Percentiles rank a stretch among this genome's conserved stretches.
Evolutionary conservation across 2,329 filamentous ascomycete species (phyloP).

Genomic region (Chaetothyriales sp.): DNA sequence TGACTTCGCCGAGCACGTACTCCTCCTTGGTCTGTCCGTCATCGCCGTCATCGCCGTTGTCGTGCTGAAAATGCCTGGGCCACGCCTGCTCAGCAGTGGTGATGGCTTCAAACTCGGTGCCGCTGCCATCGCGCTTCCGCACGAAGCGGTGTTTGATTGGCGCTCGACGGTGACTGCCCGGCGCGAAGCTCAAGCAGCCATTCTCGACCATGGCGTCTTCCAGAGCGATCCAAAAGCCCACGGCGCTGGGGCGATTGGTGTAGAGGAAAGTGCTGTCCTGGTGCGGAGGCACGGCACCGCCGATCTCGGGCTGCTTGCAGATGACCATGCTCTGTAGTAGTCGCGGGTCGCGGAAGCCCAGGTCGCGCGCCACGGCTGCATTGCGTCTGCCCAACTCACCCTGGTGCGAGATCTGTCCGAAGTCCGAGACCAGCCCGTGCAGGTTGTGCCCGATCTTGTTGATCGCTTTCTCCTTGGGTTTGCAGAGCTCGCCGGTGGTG

Average conservation of each 20-base stretch:
- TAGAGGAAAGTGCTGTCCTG: conserved; percentile 90
- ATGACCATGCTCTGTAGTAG: conserved; percentile 93
- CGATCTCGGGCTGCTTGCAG: conserved; percentile 95
- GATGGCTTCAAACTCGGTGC: conserved; percentile 49
- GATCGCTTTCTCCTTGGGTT: conserved; percentile 71
- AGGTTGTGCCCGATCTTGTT: conserved; percentile 80
- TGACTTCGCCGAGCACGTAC: conserved; percentile 74
- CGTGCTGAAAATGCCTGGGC: conserved; percentile 40
- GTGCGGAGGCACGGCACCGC: conserved; percentile 77
- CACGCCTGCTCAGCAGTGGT: conserved; percentile 52
- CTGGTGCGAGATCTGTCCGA: conserved; percentile 44
- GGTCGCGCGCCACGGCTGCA: conserved; percentile 50
- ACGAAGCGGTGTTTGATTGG: conserved; percentile 64
- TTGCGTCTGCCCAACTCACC: conserved; percentile 30
- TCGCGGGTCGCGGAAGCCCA: conserved; percentile 64
- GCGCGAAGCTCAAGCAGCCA: conserved; percentile 76
- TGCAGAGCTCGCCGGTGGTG: conserved; percentile 47
- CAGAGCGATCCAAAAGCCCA: conserved; percentile 95
- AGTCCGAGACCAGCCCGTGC: conserved; percentile 54
- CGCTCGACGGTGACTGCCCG: conserved; percentile 64
- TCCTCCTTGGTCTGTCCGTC: conserved; percentile 32
- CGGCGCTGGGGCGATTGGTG: conserved; percentile 72
- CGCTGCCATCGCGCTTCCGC: conserved; percentile 38
- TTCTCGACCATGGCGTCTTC: conserved; percentile 82
- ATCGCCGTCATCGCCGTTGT: conserved; percentile 20